Evolutionary conservation across 2,329 filamentous ascomycete species (phyloP).

Genomic region (Dichotomopilus funicola): DNA sequence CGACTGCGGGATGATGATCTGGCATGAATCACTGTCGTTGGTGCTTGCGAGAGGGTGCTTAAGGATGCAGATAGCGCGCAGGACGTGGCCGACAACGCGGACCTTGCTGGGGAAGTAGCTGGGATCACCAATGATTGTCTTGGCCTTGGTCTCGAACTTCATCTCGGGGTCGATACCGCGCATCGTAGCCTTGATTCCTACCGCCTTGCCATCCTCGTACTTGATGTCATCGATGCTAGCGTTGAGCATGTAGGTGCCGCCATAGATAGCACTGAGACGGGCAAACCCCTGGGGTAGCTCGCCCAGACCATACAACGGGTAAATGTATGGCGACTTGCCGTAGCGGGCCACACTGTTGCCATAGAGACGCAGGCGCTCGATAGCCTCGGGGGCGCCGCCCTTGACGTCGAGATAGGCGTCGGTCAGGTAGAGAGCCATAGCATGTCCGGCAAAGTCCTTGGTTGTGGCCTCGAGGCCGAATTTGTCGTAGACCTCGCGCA

Average conservation of each 20-base stretch:
- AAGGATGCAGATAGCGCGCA: slow-evolving; percentile 95
- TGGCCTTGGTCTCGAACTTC: slow-evolving; percentile 93
- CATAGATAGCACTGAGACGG: slow-evolving; percentile 95
- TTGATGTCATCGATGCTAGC: slow-evolving; percentile 84
- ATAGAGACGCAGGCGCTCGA: slow-evolving; percentile 90
- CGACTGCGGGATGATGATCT: slow-evolving; percentile 96
- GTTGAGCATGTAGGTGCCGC: slow-evolving; percentile 99
- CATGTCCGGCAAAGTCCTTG: slow-evolving; percentile 93
- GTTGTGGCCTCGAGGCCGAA: slow-evolving; percentile 86
- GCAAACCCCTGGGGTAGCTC: slow-evolving; percentile 98
- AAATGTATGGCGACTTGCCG: slow-evolving; percentile 98
- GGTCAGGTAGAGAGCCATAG: slow-evolving; percentile 92
- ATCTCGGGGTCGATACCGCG: slow-evolving; percentile 74
- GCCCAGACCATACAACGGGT: slow-evolving; percentile 93
- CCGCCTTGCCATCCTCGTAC: slow-evolving; percentile 79
- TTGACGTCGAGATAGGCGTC: slow-evolving; percentile 74
- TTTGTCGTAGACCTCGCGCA: slow-evolving; percentile 99
- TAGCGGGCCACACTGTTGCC: slow-evolving; percentile 97
- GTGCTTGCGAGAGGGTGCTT: slow-evolving; percentile 92
- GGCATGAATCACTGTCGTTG: slow-evolving; percentile 78
- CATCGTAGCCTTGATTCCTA: slow-evolving; percentile 97
- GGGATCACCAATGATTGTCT: slow-evolving; percentile 92
- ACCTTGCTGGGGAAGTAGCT: slow-evolving; percentile 93
- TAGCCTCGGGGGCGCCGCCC: slow-evolving; percentile 73
- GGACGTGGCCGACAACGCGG: slow-evolving; percentile 77